Evolutionary conservation across 1,284 basidiomycete genomes (phyloP), one percentile per base, ranked within the genome.

Genomic region (Apiotrichum veenhuisii): DNA sequence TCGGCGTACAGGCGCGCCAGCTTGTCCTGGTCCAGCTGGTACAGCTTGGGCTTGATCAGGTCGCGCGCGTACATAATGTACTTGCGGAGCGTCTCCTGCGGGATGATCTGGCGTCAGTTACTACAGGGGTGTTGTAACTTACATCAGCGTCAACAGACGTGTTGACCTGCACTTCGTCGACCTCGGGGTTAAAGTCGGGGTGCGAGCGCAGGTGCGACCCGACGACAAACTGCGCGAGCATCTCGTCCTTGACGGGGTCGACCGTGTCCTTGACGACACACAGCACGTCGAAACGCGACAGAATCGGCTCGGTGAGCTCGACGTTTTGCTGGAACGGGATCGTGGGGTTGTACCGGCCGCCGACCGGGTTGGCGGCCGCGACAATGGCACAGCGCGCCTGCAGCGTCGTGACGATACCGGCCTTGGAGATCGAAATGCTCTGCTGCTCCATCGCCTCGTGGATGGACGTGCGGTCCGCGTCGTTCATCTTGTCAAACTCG

Each of bases 401-500:
- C 23, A 99, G 82, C 14, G 90, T 90, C 12, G 96, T 98, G 52
- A 98, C 89, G 67, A 99, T 99, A 58, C 95, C 96, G 3, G 95
- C 96, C 74, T 99, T 99, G 41, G 93, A 94, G 65, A 99, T 98
- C 1, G 95, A 98, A 67, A 99, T 99, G n/a, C 89, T 89, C 74
- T 99, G 95, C 78, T 99, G 95, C 76, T 99, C 95, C 95, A 99
- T 99, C 2, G 96, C 96, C 77, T 99, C 95, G 80, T 98, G 96
- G 69, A 98, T 98, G 9, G 93, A 98, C 14, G 95, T 98, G 63
- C 93, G 83, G 77, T 94, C 91, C 33, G 91, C 85, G 69, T 98
- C 95, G 79, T 98, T 98, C 95, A 99, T 99, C 82, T 99, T 99
- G 82, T 99, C 95, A 75, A 99, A 99, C 78, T 98, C 96, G 78